A percentile compares a stretch with the other conserved stretches of the same genome.
Conservation (phyloP, 306 rosid species). For the Cicer pinnatifidum region DNA sequence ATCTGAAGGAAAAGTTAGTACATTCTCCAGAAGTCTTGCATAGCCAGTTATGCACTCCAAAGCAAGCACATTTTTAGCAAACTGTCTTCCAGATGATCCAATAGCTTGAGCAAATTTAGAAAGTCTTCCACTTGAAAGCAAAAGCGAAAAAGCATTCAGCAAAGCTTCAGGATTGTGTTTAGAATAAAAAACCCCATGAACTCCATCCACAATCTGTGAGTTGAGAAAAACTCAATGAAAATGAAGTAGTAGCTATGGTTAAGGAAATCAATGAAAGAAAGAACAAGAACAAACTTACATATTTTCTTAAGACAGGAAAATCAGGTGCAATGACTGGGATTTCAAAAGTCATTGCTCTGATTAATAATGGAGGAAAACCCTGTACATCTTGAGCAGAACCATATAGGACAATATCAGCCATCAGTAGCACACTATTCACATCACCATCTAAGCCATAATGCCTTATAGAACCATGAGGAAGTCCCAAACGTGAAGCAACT, state of each 20-base stretch:
- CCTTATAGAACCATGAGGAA: conserved; percentile 72
- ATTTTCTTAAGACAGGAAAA: conserved; percentile 72
- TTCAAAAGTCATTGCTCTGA: conserved; percentile 86
- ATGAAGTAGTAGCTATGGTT: conserved; percentile 25
- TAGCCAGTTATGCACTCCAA: conserved; percentile 80
- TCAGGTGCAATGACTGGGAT: conserved; percentile 87
- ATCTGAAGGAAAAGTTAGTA: conserved; percentile 80
- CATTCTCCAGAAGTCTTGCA: conserved; percentile 91
- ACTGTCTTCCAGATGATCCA: conserved; percentile 85
- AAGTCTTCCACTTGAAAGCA: conserved; percentile 82
- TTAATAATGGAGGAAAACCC: conserved; percentile 87
- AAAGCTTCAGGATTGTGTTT: conserved; percentile 82
- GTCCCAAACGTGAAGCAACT: conserved; percentile 86
- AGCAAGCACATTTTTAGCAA: conserved; percentile 78
- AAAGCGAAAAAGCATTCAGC: conserved; percentile 73
- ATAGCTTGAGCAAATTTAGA: conserved; percentile 76
- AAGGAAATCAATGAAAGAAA: conserved; percentile 45
- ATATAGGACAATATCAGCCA: conserved; percentile 91
- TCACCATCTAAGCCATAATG: conserved; percentile 82
- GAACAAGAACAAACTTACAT: conserved; percentile 63
- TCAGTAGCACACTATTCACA: conserved; percentile 68
- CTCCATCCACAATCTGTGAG: conserved; percentile 77
- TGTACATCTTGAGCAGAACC: conserved; percentile 93
- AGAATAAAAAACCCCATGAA: conserved; percentile 69
- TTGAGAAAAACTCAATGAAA: conserved; percentile 40